Percentiles rank a stretch among this genome's conserved stretches.
Evolutionary conservation across 2,329 filamentous ascomycete genomes (phyloP).

Genomic region (Botrytis cinerea): DNA sequence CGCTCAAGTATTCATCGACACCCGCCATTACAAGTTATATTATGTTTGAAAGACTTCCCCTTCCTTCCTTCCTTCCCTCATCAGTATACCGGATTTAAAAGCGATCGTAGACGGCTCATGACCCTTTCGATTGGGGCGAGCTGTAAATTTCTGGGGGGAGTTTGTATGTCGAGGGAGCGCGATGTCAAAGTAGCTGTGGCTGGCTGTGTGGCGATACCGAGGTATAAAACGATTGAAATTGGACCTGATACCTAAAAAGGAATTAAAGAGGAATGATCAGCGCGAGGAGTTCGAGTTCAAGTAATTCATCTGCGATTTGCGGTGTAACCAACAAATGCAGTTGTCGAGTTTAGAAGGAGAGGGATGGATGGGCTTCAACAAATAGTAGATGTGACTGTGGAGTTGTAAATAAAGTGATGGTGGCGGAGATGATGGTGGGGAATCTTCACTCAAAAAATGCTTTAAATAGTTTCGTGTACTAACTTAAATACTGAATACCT

Average conservation of each 20-base stretch:
- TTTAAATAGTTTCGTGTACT: constrained; percentile 8
- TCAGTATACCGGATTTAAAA: constrained; percentile 35
- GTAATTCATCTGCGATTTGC: constrained; percentile 17
- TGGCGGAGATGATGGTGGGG: constrained; percentile 24
- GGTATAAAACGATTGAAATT: constrained; percentile 18
- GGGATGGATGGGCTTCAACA: constrained; percentile 6
- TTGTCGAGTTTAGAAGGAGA: constrained; percentile 7
- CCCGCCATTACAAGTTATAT: constrained; percentile 40
- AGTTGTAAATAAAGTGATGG: constrained; percentile 17
- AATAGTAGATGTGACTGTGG: constrained; percentile 11
- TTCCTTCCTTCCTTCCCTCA: constrained; percentile 35
- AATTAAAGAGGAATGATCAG: constrained; percentile 21
- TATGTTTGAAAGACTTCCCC: constrained; percentile 27
- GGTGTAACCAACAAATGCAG: constrained; percentile 17
- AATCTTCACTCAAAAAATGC: constrained; percentile 19
- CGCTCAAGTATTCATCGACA: constrained; percentile 34
- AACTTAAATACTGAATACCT: background rate
- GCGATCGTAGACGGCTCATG: constrained; percentile 32
- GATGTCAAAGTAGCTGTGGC: constrained; percentile 4
- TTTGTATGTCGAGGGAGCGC: background rate
- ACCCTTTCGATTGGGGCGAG: constrained; percentile 22
- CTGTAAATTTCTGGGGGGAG: background rate
- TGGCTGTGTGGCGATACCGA: constrained; percentile 17
- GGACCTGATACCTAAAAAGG: constrained; percentile 16
- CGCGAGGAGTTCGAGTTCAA: constrained; percentile 10